Percentiles rank a stretch among this genome's conserved stretches.
Evolutionary conservation across 73 alveolate species (phyloP).

Genomic region (Tetrahymena elliotti): DNA sequence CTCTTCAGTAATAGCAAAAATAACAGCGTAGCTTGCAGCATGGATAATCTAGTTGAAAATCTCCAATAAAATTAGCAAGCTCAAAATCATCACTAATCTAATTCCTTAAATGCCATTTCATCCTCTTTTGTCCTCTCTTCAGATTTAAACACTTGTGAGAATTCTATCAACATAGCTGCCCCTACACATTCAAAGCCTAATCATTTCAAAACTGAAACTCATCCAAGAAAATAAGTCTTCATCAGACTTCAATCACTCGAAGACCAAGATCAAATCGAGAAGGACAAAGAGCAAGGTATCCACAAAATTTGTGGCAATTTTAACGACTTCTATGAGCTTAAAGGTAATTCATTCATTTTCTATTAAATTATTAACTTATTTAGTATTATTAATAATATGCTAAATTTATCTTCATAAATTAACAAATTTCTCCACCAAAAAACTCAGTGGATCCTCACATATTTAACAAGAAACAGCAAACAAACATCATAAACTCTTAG

Average conservation of each 20-base stretch:
- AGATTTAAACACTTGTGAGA: neutral
- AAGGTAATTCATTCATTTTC: neutral
- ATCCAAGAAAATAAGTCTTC: neutral
- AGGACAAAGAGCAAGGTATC: neutral
- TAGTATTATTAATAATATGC: neutral
- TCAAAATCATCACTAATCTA: neutral
- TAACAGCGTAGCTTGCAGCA: neutral
- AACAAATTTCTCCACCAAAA: neutral
- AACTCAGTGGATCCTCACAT: neutral
- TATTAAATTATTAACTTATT: neutral
- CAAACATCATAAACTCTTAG: neutral
- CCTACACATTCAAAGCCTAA: neutral
- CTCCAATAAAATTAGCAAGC: neutral
- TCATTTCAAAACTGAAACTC: neutral
- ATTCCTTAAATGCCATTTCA: neutral
- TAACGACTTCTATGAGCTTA: neutral
- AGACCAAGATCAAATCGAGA: neutral
- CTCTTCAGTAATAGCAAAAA: neutral
- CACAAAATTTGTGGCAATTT: neutral
- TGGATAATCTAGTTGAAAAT: neutral
- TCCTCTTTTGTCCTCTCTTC: neutral
- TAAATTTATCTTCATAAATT: neutral
- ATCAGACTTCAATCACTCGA: neutral
- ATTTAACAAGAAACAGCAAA: no score
- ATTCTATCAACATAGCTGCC: neutral